Base-by-base conservation (phyloP, 768 basidiomycete species). In the Phallus indusiatus region DNA sequence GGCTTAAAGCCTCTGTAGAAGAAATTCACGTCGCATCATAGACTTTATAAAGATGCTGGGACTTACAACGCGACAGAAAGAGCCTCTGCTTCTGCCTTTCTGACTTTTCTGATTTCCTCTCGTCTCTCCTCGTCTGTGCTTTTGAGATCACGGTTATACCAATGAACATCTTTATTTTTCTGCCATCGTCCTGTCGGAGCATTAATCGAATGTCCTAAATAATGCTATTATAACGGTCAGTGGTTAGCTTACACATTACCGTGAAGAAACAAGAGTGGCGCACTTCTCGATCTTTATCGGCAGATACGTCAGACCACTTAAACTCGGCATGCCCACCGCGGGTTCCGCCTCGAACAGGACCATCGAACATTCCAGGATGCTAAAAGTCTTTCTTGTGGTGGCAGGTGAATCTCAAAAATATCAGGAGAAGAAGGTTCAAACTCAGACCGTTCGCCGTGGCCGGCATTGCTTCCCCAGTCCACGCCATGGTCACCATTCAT, bases 181-280 rank as follows among this genome's bases (percentile, higher is more conserved):
- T 96, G 94, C 94, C 94, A 98, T 51, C 94, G 78, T 1, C 94
- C 94, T 1, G 90, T 90, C 0, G 94, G 94, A 1, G 94, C 94
- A 67, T 94, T 94, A 73, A 96, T 82, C 55, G 90, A 90, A 69
- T 95, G 91, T 5, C 94, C 94, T 2, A 98, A 83, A 71, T 98
- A 98, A 73, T 96, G 86, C 87, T 97, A 67, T 33, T 62, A 50
- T 55, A 49, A 49, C 50, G 60, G 21, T 16, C 21, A 49, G 49
- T 52, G 60, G 21, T 16, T 20, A 20, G 57, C 14, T 55, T 35
- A n/a, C 7, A 34, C 14, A 3, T 18, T 17, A 35, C 17, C n/a
- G 21, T 20, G 20, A 8, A 18, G 50, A 53, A 36, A 18, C 7
- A 28, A 53, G n/a, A 17, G 35, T 47, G 49, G 64, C 73, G 54